A percentile compares a stretch with the other conserved stretches of the same genome.
Conservation (phyloP, 371 early-diverging fungal species). For the Mortierella sp. region DNA sequence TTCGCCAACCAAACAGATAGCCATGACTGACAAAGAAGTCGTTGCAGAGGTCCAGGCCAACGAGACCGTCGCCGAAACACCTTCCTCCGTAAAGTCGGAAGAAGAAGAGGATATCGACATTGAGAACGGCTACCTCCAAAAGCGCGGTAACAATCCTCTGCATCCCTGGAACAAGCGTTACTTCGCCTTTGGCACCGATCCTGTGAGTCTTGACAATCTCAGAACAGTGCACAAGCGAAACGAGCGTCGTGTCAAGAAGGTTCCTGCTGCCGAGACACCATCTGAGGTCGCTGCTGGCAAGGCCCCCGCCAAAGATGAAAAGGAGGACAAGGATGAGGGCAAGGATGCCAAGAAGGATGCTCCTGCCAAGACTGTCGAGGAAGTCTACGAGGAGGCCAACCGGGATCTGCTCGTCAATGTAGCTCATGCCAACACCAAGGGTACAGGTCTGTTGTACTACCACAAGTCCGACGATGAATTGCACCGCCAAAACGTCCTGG, state of each 20-base stretch:
- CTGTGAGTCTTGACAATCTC: slow-evolving; percentile 49
- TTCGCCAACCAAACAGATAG: neutral
- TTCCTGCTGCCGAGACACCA: slow-evolving; percentile 17
- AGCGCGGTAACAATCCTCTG: slow-evolving; percentile 56
- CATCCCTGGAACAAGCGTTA: slow-evolving; percentile 60
- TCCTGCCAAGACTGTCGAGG: slow-evolving; percentile 32
- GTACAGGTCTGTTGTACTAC: slow-evolving; percentile 55
- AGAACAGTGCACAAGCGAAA: slow-evolving; percentile 57
- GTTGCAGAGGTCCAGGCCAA: slow-evolving; percentile 15
- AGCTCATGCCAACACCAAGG: slow-evolving; percentile 58
- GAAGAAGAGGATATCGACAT: slow-evolving; percentile 49
- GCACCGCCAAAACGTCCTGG: slow-evolving; percentile 49
- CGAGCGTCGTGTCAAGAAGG: slow-evolving; percentile 48
- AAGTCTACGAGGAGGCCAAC: slow-evolving; percentile 56
- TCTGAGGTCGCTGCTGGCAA: slow-evolving; percentile 42
- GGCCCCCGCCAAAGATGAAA: slow-evolving; percentile 35
- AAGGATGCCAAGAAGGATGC: neutral
- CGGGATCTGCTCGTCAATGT: slow-evolving; percentile 53
- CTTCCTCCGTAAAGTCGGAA: slow-evolving; percentile 23
- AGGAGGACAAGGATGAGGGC: neutral
- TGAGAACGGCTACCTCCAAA: slow-evolving; percentile 51
- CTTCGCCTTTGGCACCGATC: slow-evolving; percentile 53
- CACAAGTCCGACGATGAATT: slow-evolving; percentile 54
- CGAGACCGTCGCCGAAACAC: slow-evolving; percentile 20
- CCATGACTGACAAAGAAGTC: slow-evolving; percentile 38